phyloP scores from a whole-genome alignment of 2,329 filamentous ascomycete species.

The Aspergillus aculeatinus region DNA sequence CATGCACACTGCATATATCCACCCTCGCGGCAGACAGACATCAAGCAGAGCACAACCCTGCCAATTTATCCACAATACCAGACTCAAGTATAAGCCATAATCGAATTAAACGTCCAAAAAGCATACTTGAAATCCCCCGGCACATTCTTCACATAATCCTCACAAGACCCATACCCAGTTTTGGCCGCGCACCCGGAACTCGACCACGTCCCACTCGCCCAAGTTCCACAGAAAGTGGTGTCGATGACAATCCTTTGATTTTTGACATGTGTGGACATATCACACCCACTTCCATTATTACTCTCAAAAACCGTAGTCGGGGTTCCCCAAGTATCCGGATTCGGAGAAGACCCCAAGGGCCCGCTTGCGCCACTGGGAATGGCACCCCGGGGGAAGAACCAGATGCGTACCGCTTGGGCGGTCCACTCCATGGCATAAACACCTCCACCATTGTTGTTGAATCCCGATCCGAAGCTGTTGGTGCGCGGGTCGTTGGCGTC shows the following conservation, averaged over 20 bases:
- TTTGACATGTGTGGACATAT: not conserved
- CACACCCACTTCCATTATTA: not conserved
- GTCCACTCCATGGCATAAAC: not conserved
- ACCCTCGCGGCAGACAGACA: too few species aligned
- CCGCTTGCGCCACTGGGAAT: not conserved
- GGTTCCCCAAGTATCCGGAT: not conserved
- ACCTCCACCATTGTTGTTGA: not conserved
- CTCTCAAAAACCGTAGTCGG: not conserved
- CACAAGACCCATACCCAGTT: not conserved
- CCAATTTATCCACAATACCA: too few species aligned
- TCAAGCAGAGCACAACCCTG: too few species aligned
- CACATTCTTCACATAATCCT: constrained; percentile 1
- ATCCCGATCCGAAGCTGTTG: not conserved
- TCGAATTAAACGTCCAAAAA: not conserved
- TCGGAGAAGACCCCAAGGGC: not conserved
- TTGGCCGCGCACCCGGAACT: not conserved
- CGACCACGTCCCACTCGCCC: not conserved
- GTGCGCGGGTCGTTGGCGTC: not conserved
- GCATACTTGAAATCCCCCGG: not conserved
- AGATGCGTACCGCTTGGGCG: not conserved
- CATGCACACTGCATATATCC: too few species aligned
- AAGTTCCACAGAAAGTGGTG: not conserved
- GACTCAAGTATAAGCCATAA: not conserved
- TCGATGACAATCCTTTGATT: not conserved
- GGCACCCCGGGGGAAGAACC: not conserved